Conservation (phyloP, 805 yeast genomes). For the Kodamaea fukazawae region DNA sequence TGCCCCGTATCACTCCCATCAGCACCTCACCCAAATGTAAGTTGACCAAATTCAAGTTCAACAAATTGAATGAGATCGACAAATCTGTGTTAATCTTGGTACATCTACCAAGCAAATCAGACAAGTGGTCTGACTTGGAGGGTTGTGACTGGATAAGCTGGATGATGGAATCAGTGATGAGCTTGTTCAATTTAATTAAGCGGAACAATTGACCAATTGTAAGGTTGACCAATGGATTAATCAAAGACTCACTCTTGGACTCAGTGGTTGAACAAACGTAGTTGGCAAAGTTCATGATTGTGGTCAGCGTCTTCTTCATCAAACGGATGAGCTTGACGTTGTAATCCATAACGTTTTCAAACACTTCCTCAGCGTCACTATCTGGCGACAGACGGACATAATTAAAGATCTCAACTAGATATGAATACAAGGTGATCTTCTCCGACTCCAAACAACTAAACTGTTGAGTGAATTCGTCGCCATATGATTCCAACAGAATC, state of each 20-base stretch:
- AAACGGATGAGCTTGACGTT: conserved; percentile 40
- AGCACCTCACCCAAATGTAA: conserved; percentile 25
- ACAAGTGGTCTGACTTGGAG: conserved; percentile 14
- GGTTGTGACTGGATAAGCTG: conserved; percentile 13
- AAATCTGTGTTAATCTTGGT: conserved; percentile 37
- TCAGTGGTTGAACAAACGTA: conserved; percentile 19
- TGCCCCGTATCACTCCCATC: conserved; percentile 20
- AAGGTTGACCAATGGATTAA: conserved; percentile 34
- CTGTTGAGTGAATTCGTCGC: conserved; percentile 12
- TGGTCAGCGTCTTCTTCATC: conserved; percentile 31
- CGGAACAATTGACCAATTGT: conserved; percentile 32
- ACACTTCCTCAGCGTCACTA: conserved; percentile 17
- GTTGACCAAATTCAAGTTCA: conserved; percentile 24
- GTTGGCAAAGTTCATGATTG: conserved; percentile 30
- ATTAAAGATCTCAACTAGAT: conserved; percentile 30
- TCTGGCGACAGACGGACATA: background rate
- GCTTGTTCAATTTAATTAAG: conserved; percentile 33
- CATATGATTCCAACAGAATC: background rate
- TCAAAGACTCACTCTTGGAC: conserved; percentile 7
- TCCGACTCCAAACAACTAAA: conserved; percentile 29
- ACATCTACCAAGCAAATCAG: conserved; percentile 29
- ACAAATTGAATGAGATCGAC: conserved; percentile 30
- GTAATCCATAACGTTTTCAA: conserved; percentile 32
- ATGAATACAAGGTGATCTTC: conserved; percentile 37
- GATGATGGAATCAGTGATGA: conserved; percentile 31